These are phyloP conservation scores for Phytophthora litchii DNA, from an alignment of 352 stramenopile species.

Conservation along the genomic window DNA sequence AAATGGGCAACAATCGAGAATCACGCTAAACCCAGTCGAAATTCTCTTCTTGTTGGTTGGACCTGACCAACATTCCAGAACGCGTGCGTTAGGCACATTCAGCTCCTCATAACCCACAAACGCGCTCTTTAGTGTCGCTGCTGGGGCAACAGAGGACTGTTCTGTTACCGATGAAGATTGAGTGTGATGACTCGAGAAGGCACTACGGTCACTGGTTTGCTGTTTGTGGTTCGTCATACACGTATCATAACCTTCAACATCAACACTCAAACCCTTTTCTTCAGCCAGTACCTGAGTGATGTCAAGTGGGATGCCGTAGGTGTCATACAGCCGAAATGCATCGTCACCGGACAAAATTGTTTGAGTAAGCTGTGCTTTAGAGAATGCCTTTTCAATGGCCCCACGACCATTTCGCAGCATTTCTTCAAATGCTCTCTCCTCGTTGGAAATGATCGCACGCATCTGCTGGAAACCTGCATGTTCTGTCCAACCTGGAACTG, in stretches of 20 bases:
- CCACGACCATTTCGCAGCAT: constrained; percentile 66
- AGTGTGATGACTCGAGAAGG: constrained; percentile 39
- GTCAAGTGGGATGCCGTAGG: constrained; percentile 78
- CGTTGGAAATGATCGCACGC: constrained; percentile 69
- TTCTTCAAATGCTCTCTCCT: constrained; percentile 73
- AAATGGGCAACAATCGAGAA: constrained; percentile 72
- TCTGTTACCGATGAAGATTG: constrained; percentile 15
- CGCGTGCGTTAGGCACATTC: constrained; percentile 31
- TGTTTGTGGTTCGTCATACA: constrained; percentile 60
- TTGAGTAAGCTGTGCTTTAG: constrained; percentile 15
- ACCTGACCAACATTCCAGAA: constrained; percentile 46
- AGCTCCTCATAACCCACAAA: constrained; percentile 74
- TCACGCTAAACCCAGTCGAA: constrained; percentile 37
- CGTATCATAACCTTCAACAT: constrained; percentile 54
- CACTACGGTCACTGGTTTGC: constrained; percentile 48
- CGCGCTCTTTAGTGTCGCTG: constrained; percentile 18
- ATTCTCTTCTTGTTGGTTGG: constrained; percentile 9
- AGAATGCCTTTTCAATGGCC: constrained; percentile 71
- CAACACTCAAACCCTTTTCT: constrained; percentile 63
- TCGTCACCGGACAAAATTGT: constrained; percentile 50
- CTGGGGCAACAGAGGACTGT: constrained; percentile 3
- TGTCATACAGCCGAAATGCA: constrained; percentile 79
- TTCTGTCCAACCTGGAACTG: constrained; percentile 50
- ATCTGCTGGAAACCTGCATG: constrained; percentile 57
- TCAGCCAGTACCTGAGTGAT: constrained; percentile 73